Evolutionary conservation across 2,329 filamentous ascomycete species (phyloP), one percentile per base, ranked within the genome.

Genomic region (Neonectria sp.): DNA sequence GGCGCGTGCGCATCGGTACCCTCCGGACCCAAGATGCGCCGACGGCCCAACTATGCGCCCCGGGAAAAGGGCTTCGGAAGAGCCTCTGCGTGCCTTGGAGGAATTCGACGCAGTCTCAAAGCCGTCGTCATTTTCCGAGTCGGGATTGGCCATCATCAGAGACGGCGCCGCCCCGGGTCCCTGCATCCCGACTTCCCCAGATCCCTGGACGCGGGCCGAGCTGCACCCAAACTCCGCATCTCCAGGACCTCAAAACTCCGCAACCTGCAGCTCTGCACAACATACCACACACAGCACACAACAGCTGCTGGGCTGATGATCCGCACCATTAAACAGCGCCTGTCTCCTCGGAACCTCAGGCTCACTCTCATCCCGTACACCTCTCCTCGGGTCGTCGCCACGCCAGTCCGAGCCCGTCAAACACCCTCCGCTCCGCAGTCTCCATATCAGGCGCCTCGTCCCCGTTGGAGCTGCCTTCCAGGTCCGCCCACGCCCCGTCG

Each of bases 361-460:
- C 35, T 24, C n/a, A 35, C 7, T 8, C n/a, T 84, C 77, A 92
- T 9, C 88, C 86, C 1, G 92, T 93, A 74, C 91, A 94, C 69
- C 93, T 86, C 78, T 94, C 90, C 66, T 85, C 85, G 0, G 93
- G 90, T 27, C 85, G 83, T 63, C 90, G 86, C 86, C 89, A 95
- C 53, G 86, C 85, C 67, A 98, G 81, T 0, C 89, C 92, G 69
- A 98, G 77, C 0, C 91, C 92, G 68, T 91, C 88, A 85, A 98
- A 97, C 1, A 97, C 92, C 68, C 90, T 88, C 80, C 85, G 90
- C 83, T 98, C 95, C 6, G 95, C 93, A 71, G 92, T 91, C 76
- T 90, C 82, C 84, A 93, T 90, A 53, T 91, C 85, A 72, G 87
- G 87, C 11, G 90, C 90, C 70, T 76, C 77, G 70, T 87, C 81